Evolutionary conservation across 331 rosid genomes (phyloP).

Genomic region (Acacia pycnantha): DNA sequence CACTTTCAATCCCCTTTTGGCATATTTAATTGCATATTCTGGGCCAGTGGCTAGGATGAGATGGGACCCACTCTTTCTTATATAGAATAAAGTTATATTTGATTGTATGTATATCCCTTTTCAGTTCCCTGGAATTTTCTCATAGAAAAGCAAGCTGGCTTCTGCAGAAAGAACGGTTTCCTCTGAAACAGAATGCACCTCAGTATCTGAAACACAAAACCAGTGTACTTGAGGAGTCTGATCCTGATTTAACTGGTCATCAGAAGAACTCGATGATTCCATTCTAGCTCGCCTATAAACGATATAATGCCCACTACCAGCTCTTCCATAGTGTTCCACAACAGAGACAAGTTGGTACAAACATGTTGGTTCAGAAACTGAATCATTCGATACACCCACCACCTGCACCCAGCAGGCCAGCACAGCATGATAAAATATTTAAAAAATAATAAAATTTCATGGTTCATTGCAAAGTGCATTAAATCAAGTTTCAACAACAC

Average conservation of each 20-base stretch:
- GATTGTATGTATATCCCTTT: neutral
- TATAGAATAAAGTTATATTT: neutral
- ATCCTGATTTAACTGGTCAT: slow-evolving; percentile 28
- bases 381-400: slow-evolving; percentile 26
- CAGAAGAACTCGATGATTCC: slow-evolving; percentile 30
- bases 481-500: slow-evolving; percentile 3
- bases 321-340: slow-evolving; percentile 82
- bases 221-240: slow-evolving; percentile 40
- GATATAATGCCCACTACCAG: slow-evolving; percentile 93
- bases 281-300: slow-evolving; percentile 62
- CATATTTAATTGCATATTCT: neutral
- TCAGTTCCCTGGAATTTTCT: slow-evolving; percentile 50
- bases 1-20: neutral
- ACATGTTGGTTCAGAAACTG: slow-evolving; percentile 41
- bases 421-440: neutral
- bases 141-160: slow-evolving; percentile 94
- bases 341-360: slow-evolving; percentile 73
- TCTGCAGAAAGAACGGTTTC: slow-evolving; percentile 75
- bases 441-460: neutral
- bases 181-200: slow-evolving; percentile 63
- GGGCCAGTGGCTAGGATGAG: neutral
- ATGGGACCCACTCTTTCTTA: slow-evolving; percentile 3
- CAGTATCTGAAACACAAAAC: slow-evolving; percentile 86
- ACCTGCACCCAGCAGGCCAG: slow-evolving; percentile 44
- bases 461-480: neutral